Base-by-base conservation (phyloP, 306 rosid species). In the Medicago ruthenica region DNA sequence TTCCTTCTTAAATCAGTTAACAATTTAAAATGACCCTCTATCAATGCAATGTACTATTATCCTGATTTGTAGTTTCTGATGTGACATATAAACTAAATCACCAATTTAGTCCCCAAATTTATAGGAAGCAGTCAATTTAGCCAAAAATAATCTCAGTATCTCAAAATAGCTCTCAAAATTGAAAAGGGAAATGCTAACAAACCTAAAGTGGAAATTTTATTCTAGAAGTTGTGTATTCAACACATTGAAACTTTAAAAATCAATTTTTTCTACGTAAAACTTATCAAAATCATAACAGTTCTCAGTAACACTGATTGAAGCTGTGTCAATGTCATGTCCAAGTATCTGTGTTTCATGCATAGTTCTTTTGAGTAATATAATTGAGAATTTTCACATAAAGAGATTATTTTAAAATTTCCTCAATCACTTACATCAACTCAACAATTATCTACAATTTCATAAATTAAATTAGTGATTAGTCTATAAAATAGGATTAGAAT, bases 1-100 rank as follows among this genome's bases (percentile, higher is more conserved):
- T 66, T 39, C 21, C 70, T 17, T 9, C 65, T 14, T 31, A 21
- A 42, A 79, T 72, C 70, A 67, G 31, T 22, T 11, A 50, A 59
- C 18, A 77, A 44, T 7, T 64, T 4, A 39, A 64, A 72, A 55
- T 42, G 10, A 0, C 47, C 15, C 44, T 11, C 27, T 6, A 21
- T 44, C 0, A 39, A 39, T 40, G 50, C 70, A 65, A n/a, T 64
- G 18, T 64, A 64, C 70, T 9, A 64, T 7, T 4, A 68, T 68
- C 44, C 37, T 21, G 14, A 44, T 67, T 22, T 21, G 6, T 68
- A 47, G 22, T 14, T 68, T 4, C 13, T 13, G 13, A 68, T 24
- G 48, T 45, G 39, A 50, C 20, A 7, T 6, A 50, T 55, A 17
- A 64, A 17, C 7, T 9, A 14, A 20, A 20, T 20, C 70, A 59